phyloP scores from a whole-genome alignment of 2,329 filamentous ascomycete genomes.

The Fusarium dimerum region DNA sequence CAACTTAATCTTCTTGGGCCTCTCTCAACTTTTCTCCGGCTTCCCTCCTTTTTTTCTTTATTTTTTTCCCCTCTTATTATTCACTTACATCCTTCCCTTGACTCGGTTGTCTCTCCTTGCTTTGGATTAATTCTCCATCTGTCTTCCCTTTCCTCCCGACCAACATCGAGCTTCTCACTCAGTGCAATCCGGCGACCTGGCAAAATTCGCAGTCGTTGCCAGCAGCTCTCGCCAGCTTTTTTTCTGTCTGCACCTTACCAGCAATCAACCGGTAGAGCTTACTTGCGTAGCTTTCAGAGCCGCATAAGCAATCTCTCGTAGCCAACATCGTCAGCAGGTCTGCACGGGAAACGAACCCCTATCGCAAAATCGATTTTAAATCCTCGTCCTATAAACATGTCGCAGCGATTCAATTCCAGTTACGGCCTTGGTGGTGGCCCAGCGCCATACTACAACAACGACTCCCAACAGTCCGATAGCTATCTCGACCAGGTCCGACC shows the following conservation, averaged over 20 bases:
- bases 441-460: slow-evolving; percentile 56
- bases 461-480: slow-evolving; percentile 63
- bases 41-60: slow-evolving; percentile 10
- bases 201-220: no score
- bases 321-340: slow-evolving; percentile 28
- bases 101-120: no score
- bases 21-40: slow-evolving; percentile 15
- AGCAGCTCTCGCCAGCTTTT: neutral
- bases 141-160: slow-evolving; percentile 9
- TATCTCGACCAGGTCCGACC: slow-evolving; percentile 82
- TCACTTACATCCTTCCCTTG: neutral
- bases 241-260: neutral
- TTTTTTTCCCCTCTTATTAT: no score
- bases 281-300: neutral
- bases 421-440: slow-evolving; percentile 80
- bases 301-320: slow-evolving; percentile 5
- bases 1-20: slow-evolving; percentile 20
- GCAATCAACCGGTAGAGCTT: neutral
- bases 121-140: neutral
- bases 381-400: slow-evolving; percentile 31
- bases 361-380: slow-evolving; percentile 3
- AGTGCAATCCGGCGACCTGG: no score
- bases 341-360: slow-evolving; percentile 21
- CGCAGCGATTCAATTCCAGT: slow-evolving; percentile 67
- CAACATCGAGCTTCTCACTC: slow-evolving; percentile 8